Evolutionary conservation across 1,284 basidiomycete species (phyloP).

Genomic region (Papiliotrema nemorosa): DNA sequence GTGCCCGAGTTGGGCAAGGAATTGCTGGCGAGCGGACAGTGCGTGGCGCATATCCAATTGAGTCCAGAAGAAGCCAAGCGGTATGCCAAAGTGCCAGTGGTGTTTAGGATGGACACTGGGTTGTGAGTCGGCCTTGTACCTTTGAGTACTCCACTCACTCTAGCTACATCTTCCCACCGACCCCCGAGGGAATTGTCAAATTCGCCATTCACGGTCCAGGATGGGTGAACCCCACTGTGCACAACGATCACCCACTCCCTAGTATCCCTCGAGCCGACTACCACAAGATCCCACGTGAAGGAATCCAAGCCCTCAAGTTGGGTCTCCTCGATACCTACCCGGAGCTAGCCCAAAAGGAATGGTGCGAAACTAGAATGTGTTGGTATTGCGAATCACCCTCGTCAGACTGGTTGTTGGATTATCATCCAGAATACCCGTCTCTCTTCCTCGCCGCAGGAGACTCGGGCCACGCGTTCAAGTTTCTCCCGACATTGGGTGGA

Average conservation of each 20-base stretch:
- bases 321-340: constrained; percentile 16
- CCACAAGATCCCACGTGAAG: constrained; percentile 4
- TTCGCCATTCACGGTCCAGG: constrained; percentile 44
- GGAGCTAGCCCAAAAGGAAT: constrained; percentile 16
- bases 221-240: constrained; percentile 23
- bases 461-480: constrained; percentile 43
- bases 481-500: constrained; percentile 15
- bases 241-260: constrained; percentile 6
- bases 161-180: constrained; percentile 27
- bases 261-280: constrained; percentile 6
- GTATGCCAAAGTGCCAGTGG: constrained; percentile 63
- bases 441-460: constrained; percentile 41
- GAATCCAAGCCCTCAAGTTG: constrained; percentile 4
- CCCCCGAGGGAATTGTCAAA: constrained; percentile 33
- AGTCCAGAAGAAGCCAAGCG: constrained; percentile 58
- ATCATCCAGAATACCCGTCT: constrained; percentile 21
- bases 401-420: constrained; percentile 46
- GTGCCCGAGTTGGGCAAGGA: constrained; percentile 12
- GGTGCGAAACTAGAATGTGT: constrained; percentile 19
- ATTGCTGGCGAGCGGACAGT: constrained; percentile 54
- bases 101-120: constrained; percentile 65
- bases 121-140: constrained; percentile 73
- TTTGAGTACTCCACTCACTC: constrained; percentile 3
- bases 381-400: constrained; percentile 42
- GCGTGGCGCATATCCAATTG: constrained; percentile 65